A percentile compares a stretch with the other conserved stretches of the same genome.
phyloP scores from a whole-genome alignment of 2,329 filamentous ascomycete genomes.

The Epichloe bromicola region DNA sequence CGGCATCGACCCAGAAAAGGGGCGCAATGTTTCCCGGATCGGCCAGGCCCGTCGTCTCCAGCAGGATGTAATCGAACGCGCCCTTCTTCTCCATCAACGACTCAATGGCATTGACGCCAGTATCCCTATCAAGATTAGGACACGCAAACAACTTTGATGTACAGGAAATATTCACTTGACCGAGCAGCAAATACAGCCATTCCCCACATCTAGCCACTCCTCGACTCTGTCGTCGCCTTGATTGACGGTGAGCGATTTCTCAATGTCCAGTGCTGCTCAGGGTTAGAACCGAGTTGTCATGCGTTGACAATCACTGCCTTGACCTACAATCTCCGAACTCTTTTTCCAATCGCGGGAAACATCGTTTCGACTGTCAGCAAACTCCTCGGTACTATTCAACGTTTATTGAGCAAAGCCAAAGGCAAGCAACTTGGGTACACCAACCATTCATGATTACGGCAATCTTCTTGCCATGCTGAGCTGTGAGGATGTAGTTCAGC shows the following conservation, averaged over 20 bases:
- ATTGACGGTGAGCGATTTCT: slow-evolving; percentile 87
- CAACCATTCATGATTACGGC: slow-evolving; percentile 88
- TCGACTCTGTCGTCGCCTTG: slow-evolving; percentile 71
- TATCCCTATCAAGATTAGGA: slow-evolving; percentile 45
- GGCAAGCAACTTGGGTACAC: background rate
- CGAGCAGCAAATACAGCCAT: slow-evolving; percentile 95
- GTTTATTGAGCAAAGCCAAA: background rate
- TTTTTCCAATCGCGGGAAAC: slow-evolving; percentile 17
- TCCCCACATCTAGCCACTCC: slow-evolving; percentile 92
- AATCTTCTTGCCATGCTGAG: slow-evolving; percentile 93
- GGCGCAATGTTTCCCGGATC: slow-evolving; percentile 94
- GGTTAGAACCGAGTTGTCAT: slow-evolving; percentile 8
- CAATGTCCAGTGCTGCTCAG: slow-evolving; percentile 71
- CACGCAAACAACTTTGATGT: background rate
- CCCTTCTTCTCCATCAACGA: slow-evolving; percentile 89
- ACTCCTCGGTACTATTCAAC: background rate
- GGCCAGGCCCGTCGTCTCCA: slow-evolving; percentile 90
- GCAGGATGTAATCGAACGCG: slow-evolving; percentile 90
- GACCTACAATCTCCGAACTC: slow-evolving; percentile 69
- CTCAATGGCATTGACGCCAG: slow-evolving; percentile 88
- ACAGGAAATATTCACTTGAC: slow-evolving; percentile 53
- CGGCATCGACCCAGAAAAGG: slow-evolving; percentile 95
- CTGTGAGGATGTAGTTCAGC: slow-evolving; percentile 89
- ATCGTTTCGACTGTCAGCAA: background rate
- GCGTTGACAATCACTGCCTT: slow-evolving; percentile 4